Evolutionary conservation across 169 alveolate species (phyloP).

Genomic region (Plasmodium fragile): DNA sequence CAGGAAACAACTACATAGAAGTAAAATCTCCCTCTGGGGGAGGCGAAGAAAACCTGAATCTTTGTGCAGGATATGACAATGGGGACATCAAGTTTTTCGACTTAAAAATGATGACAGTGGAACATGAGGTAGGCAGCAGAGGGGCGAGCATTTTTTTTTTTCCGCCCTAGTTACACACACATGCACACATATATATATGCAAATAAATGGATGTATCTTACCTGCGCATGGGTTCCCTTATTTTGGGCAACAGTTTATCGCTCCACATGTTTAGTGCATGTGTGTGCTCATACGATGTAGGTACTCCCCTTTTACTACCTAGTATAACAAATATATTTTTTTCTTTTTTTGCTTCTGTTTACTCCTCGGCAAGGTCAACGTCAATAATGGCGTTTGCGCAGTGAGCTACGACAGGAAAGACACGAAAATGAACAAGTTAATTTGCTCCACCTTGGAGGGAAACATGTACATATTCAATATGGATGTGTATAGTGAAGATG

Average conservation of each 20-base stretch:
- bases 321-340: background rate
- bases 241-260: background rate
- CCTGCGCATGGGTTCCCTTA: background rate
- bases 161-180: background rate
- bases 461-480: constrained; percentile 90
- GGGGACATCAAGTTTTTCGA: constrained; percentile 94
- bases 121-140: constrained; percentile 37
- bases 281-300: background rate
- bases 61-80: constrained; percentile 94
- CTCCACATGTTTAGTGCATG: background rate
- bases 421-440: constrained; percentile 90
- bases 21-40: constrained; percentile 78
- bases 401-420: constrained; percentile 92
- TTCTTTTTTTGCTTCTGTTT: constrained; percentile 11
- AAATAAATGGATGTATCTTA: background rate
- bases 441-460: constrained; percentile 91
- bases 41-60: constrained; percentile 85
- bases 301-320: background rate
- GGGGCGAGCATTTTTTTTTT: background rate
- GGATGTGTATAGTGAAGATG: constrained; percentile 89
- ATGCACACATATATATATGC: background rate
- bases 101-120: constrained; percentile 72
- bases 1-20: constrained; percentile 65
- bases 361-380: constrained; percentile 89
- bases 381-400: constrained; percentile 91